phyloP scores from a whole-genome alignment of 345 rosid species.

The Linum usitatissimum region DNA sequence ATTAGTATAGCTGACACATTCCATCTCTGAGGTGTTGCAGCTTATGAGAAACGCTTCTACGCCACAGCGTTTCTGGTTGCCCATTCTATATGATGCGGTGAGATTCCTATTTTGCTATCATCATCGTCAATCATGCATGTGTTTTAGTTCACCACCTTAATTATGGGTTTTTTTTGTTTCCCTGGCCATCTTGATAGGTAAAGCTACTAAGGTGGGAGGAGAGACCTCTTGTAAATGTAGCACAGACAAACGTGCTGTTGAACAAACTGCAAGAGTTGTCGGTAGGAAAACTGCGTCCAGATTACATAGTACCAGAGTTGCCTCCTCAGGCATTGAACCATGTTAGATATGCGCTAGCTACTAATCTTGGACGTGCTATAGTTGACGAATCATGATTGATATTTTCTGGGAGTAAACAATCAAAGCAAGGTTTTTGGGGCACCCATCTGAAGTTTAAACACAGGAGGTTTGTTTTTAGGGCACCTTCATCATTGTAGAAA shows the following conservation, averaged over 20 bases:
- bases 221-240: constrained; percentile 50
- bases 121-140: not conserved
- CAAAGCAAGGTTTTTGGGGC: too few species aligned
- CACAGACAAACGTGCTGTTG: constrained; percentile 61
- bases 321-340: constrained; percentile 52
- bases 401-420: too few species aligned
- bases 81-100: constrained; percentile 81
- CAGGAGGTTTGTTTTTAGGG: too few species aligned
- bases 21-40: constrained; percentile 27
- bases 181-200: constrained; percentile 27
- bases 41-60: constrained; percentile 86
- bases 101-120: constrained; percentile 12
- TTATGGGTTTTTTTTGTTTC: not conserved
- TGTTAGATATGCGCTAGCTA: constrained; percentile 71
- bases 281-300: constrained; percentile 60
- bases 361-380: constrained; percentile 76
- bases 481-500: too few species aligned
- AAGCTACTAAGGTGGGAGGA: constrained; percentile 68
- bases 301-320: constrained; percentile 46
- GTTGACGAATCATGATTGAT: constrained; percentile 40
- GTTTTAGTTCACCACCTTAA: too few species aligned
- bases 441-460: not conserved
- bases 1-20: not conserved
- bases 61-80: constrained; percentile 88
- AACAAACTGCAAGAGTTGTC: constrained; percentile 79